These are phyloP conservation scores for Pseudotsuga menziesii DNA, from an alignment of 75 land plant species.

Conservation along the genomic window DNA sequence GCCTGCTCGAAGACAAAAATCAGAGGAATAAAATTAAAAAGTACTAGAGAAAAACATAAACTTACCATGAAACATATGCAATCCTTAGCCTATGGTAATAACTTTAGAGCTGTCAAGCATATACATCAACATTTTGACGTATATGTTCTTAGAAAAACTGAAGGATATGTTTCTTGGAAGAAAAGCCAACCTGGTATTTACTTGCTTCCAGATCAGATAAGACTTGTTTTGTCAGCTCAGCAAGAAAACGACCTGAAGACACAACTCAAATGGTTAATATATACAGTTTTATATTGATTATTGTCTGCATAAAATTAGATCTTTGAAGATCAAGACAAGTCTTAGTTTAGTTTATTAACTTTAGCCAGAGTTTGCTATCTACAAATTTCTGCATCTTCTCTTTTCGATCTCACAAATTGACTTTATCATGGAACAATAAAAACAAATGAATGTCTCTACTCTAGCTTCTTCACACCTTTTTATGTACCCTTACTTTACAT, in stretches of 20 bases:
- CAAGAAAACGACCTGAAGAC: conserved; percentile 43
- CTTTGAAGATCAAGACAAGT: too few species aligned
- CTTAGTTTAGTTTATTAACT: too few species aligned
- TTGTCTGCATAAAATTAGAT: too few species aligned
- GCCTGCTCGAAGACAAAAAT: not conserved
- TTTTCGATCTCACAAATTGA: not conserved
- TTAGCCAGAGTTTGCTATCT: not conserved
- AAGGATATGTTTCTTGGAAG: not conserved
- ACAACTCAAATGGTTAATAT: not conserved
- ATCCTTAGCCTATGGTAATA: not conserved
- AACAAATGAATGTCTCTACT: not conserved
- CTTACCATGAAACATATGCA: not conserved
- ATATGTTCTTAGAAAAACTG: not conserved
- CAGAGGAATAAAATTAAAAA: not conserved
- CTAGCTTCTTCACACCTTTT: too few species aligned
- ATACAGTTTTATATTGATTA: not conserved
- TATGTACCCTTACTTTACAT: too few species aligned
- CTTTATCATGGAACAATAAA: not conserved
- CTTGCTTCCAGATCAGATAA: conserved; percentile 39
- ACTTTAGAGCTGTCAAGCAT: not conserved
- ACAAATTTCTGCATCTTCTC: not conserved
- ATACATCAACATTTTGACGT: not conserved
- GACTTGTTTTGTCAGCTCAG: conserved; percentile 47
- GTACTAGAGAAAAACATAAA: not conserved
- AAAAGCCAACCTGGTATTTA: conserved; percentile 38